Evolutionary conservation across 1,284 basidiomycete genomes (phyloP).

Genomic region (Pseudozyma sp.): DNA sequence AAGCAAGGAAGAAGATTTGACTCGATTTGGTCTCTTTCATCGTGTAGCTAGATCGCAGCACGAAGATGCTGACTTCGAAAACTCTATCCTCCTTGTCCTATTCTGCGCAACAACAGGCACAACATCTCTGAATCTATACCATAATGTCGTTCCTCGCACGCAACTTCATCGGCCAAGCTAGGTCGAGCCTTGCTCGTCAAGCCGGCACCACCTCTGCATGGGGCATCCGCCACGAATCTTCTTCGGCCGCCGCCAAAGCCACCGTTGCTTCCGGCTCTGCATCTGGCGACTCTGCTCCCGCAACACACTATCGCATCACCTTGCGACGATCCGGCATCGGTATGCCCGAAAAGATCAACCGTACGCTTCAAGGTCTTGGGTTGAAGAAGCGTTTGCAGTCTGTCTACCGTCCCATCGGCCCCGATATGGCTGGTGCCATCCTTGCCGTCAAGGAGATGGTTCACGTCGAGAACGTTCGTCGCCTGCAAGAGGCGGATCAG

Average conservation of each 20-base stretch:
- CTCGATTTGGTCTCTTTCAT: no score
- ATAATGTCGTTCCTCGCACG: slow-evolving; percentile 41
- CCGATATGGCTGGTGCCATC: slow-evolving; percentile 83
- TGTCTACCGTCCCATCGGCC: slow-evolving; percentile 80
- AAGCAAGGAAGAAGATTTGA: no score
- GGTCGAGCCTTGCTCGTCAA: slow-evolving; percentile 27
- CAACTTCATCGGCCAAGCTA: slow-evolving; percentile 36
- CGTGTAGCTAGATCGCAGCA: no score
- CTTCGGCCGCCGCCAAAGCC: slow-evolving; percentile 18
- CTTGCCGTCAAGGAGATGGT: slow-evolving; percentile 85
- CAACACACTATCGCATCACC: slow-evolving; percentile 85
- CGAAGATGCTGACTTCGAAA: no score
- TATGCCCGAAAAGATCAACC: slow-evolving; percentile 78
- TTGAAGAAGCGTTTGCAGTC: slow-evolving; percentile 83
- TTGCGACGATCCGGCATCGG: slow-evolving; percentile 84
- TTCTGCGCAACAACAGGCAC: neutral
- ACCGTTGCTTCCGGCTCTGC: slow-evolving; percentile 29
- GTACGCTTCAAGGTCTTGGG: slow-evolving; percentile 80
- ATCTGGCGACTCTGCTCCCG: slow-evolving; percentile 50
- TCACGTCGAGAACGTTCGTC: slow-evolving; percentile 81
- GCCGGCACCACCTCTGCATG: slow-evolving; percentile 26
- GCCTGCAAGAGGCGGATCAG: slow-evolving; percentile 53
- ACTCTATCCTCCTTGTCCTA: no score
- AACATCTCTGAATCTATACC: neutral
- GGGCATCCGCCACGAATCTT: slow-evolving; percentile 48